Evolutionary conservation across 495 filamentous ascomycete genomes (phyloP), one percentile per base, ranked within the genome.

Genomic region (Aspergillus sclerotiicarbonarius): DNA sequence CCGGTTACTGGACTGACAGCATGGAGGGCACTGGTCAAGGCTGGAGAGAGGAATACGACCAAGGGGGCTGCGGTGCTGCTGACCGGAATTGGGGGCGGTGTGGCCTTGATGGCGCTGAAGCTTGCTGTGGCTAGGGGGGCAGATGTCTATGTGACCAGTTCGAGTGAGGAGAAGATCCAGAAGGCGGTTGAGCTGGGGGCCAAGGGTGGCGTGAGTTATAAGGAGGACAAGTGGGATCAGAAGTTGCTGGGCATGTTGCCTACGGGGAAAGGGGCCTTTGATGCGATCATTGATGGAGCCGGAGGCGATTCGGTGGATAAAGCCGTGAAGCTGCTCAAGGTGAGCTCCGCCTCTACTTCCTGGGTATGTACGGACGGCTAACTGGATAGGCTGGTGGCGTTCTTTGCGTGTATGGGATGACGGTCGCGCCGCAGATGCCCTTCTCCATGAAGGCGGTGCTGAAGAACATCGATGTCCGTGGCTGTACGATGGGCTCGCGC

Each of bases 1-100:
- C 91, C 92, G 1, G 69, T 96, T 32, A 87, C 87, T 0, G 92
- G 91, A 0, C 66, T 96, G 61, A 97, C 92, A n/a, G 92, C 78
- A 10, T 97, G 90, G 89, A 76, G 92, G 33, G 92, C 92, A 0
- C 72, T 92, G 53, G 80, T 92, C 19, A 97, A 93, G 67, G 80
- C 78, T 35, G 82, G 76, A 0, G 77, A 78, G 57, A 66, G 50
- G 54, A 82, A 84, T 60, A 82, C 86, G 0, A 60, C 73, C 16
- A 58, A 71, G 8, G 89, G 87, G 4, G 73, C 80, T 51, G 90
- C 89, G 57, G 68, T 92, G 3, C 65, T 93, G 41, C 64, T 93
- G 30, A 91, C 90, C 4, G 90, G 90, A 3, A 90, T 93, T 69
- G 90, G 90, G 1, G 90, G 90, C 16, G 90, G 90, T 48, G 90